These are phyloP conservation scores for Ettlia oleoabundans DNA, from an alignment of 139 green algal genomes.

Conservation along the genomic window DNA sequence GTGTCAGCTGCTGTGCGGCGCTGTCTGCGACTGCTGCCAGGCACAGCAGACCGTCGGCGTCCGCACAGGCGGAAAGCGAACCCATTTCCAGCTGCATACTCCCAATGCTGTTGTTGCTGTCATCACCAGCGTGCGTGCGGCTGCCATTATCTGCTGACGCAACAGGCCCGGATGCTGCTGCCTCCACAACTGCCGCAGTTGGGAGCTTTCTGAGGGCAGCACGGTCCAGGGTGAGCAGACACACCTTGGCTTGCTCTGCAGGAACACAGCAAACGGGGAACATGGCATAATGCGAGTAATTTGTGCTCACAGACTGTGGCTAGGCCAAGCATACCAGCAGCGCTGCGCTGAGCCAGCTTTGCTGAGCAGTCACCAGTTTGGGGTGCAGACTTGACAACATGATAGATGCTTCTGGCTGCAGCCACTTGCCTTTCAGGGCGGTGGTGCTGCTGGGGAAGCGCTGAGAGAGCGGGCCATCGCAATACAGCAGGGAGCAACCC, in stretches of 20 bases:
- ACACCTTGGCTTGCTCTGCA: slow-evolving; percentile 22
- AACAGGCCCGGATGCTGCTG: not conserved
- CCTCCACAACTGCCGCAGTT: not conserved
- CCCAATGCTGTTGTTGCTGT: not conserved
- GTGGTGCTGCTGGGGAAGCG: slow-evolving; percentile 31
- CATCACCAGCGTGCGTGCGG: not conserved
- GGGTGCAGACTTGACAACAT: not conserved
- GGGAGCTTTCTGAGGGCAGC: not conserved
- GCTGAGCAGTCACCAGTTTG: not conserved
- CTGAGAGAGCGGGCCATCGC: slow-evolving; percentile 6
- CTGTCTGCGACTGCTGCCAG: slow-evolving; percentile 12
- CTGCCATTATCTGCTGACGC: not conserved
- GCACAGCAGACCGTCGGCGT: slow-evolving; percentile 35
- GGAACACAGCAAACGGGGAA: not conserved
- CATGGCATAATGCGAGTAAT: not conserved
- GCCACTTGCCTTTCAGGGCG: not conserved
- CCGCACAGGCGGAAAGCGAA: not conserved
- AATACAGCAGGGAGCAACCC: slow-evolving; percentile 32
- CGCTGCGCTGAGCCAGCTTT: no score
- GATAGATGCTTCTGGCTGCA: not conserved
- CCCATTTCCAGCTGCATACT: not conserved
- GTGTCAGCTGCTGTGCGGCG: not conserved
- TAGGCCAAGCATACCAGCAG: no score
- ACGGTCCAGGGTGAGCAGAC: not conserved
- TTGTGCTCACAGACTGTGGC: not conserved